Base-by-base conservation (phyloP, 1,284 basidiomycete genomes). In the Calocybe gambosa region DNA sequence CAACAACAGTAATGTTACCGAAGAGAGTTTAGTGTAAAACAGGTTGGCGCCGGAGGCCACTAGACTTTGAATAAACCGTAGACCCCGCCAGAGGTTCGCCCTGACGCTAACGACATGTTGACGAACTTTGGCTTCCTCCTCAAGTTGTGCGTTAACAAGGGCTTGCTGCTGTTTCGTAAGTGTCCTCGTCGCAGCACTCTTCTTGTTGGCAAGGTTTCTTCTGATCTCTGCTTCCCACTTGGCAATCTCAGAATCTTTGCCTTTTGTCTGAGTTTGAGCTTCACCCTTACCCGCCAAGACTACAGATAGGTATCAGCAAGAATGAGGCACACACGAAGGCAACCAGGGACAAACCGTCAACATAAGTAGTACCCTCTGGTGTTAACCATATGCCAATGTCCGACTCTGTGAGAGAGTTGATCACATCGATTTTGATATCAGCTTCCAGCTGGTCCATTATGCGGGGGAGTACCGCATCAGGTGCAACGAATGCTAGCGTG, bases 161-260 rank as follows among this genome's bases (percentile, higher is more conserved):
- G 80, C 82, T 54, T 87, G 82, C 48, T 95, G 90, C 53, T 87
- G 82, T 61, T 93, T 96, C 1, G 87, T 89, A 2, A 96, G 63
- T 3, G 75, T 74, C 3, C 68, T 65, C 1, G 70, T 58, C 1
- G 67, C 64, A 0, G 73, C 64, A 1, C 68, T 66, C 58, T 82
- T 88, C 68, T 94, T 94, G 51, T 70, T 79, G 5, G 88, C 86
- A 0, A 96, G 71, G 0, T 85, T 82, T 56, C 87, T 85, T 8
- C 93, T 80, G n/a, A 95, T 71, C 53, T 97, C 92, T 23, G 84
- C 85, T 54, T 98, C 94, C 93, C 93, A 98, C 58, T 89, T 85
- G 10, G 89, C 84, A 20, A 93, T 85, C 37, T 89, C 90, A 10
- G 87, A 81, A 50, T 83, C 85, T 56, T 94, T 95, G 28, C 90